Base-by-base conservation (phyloP, 352 stramenopile species). In the Phytophthora syringae region DNA sequence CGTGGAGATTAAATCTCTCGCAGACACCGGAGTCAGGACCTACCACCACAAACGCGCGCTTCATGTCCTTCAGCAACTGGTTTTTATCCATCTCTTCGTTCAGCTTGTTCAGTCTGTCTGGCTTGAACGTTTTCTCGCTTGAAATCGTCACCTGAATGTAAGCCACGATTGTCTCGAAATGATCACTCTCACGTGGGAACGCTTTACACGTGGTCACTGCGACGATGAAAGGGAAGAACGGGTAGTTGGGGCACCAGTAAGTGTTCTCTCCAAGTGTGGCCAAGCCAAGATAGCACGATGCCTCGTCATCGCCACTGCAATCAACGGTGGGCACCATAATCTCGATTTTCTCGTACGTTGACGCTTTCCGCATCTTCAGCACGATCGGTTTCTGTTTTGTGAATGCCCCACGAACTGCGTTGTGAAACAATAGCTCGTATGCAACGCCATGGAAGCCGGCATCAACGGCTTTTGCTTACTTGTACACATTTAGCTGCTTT, bases 31-130 rank as follows among this genome's bases (percentile, higher is more conserved):
- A 18, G 32, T 67, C 50, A n/a, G 59, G 39, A 24, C 28, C 54
- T 28, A 62, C 42, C n/a, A 57, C 16, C 37, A 59, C 37, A 66
- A 66, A 52, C 27, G 28, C 36, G 24, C 60, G 52, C 20, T 49
- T 53, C 24, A 64, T 47, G n/a, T 47, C 39, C 34, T 20, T 42
- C 20, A 64, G 36, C 18, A 6, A 21, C 32, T 15, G 13, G 21
- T 69, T 69, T 39, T 53, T 64, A 54, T 70, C 39, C 48, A 66
- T 32, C 43, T 24, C 62, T 57, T 70, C 18, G 42, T 70, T 60
- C 62, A 66, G 28, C 32, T 15, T 9, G 21, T 21, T 4, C 6
- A 66, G 34, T 56, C 39, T 30, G 7, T 50, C 6, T 44, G 13
- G 5, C 44, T 62, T 62, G n/a, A 72, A 59, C 24, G 16, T 72